Evolutionary conservation across 371 early-diverging fungal genomes (phyloP).

Genomic region (Mucor indicus): DNA sequence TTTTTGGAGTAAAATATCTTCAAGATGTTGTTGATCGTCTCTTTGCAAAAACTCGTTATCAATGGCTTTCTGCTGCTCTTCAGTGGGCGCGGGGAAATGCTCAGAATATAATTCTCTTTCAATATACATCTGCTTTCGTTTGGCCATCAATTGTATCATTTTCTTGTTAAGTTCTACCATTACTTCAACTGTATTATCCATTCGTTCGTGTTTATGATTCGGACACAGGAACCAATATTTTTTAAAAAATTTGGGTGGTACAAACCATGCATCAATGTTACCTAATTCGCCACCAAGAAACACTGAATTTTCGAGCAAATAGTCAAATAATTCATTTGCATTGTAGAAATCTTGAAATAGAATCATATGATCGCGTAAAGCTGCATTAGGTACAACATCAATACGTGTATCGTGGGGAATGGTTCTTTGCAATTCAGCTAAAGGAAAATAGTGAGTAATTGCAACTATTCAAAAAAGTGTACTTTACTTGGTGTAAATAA

Average conservation of each 20-base stretch:
- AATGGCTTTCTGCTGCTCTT: too few species aligned
- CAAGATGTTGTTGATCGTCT: too few species aligned
- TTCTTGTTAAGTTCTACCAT: constrained; percentile 24
- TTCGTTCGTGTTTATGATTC: constrained; percentile 23
- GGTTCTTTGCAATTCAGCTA: too few species aligned
- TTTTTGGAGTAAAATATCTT: too few species aligned
- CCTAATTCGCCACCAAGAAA: constrained; percentile 40
- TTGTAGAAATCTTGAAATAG: constrained; percentile 39
- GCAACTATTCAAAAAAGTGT: too few species aligned
- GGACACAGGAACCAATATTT: constrained; percentile 43
- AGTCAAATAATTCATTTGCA: constrained; percentile 35
- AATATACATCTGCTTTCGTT: too few species aligned
- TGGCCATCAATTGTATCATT: constrained; percentile 21
- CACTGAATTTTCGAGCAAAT: constrained; percentile 20
- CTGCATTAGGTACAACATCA: constrained; percentile 36
- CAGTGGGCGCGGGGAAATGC: too few species aligned
- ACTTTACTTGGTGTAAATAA: not conserved
- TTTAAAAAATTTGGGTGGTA: constrained; percentile 31
- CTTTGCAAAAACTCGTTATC: too few species aligned
- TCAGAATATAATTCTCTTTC: too few species aligned
- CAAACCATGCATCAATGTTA: constrained; percentile 39
- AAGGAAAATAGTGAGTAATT: too few species aligned
- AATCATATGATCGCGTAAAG: constrained; percentile 43
- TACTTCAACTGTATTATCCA: constrained; percentile 33
- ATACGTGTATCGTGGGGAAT: constrained; percentile 42